phyloP scores from a whole-genome alignment of 2,329 filamentous ascomycete genomes.

The Ambrosiella beaveri region DNA sequence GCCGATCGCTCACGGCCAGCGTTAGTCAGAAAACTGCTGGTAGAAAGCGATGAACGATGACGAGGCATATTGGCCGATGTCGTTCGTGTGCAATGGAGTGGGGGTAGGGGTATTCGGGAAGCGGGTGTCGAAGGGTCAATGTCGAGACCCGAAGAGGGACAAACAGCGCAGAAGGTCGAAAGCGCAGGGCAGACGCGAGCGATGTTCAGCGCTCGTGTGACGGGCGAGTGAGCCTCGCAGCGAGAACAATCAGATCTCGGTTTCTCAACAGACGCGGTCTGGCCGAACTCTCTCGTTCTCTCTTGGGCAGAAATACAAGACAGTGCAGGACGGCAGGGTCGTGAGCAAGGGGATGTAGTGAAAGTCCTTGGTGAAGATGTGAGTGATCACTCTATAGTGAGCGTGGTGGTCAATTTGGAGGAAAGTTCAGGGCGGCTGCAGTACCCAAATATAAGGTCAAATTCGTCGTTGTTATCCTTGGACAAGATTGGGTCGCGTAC shows the following conservation, averaged over 20 bases:
- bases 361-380: too few species aligned
- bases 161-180: neutral
- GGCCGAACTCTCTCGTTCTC: too few species aligned
- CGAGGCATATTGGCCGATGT: constrained; percentile 5
- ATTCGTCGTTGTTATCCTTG: too few species aligned
- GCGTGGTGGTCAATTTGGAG: too few species aligned
- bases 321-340: too few species aligned
- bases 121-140: neutral
- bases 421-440: too few species aligned
- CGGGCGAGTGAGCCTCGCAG: neutral
- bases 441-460: too few species aligned
- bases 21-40: constrained; percentile 15
- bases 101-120: neutral
- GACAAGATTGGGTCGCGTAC: too few species aligned
- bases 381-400: too few species aligned
- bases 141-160: too few species aligned
- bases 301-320: neutral
- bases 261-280: neutral
- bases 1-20: constrained; percentile 23
- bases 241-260: neutral
- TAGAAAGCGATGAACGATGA: constrained; percentile 7
- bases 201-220: neutral
- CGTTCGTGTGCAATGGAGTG: neutral
- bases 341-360: too few species aligned
- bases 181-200: neutral